Percentiles rank a stretch among this genome's conserved stretches.
Evolutionary conservation across 495 filamentous ascomycete genomes (phyloP).

Genomic region (Hypoxylon fragiforme): DNA sequence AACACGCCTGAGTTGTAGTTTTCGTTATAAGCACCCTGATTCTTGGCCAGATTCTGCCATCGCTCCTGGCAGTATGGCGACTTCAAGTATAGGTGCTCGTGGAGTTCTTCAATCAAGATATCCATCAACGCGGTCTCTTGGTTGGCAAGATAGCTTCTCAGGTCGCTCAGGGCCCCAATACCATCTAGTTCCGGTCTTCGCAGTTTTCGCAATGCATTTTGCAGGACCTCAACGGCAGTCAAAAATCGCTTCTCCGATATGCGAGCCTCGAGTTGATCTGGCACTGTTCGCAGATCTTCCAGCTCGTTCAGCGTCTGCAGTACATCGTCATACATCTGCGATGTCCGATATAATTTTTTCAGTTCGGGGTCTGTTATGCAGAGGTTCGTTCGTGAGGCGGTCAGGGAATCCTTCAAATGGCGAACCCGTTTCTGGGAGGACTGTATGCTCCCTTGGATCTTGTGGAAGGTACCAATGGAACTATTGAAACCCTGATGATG

Average conservation of each 20-base stretch:
- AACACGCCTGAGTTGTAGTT: slow-evolving; percentile 48
- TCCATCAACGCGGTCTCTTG: slow-evolving; percentile 91
- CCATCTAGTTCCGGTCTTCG: slow-evolving; percentile 86
- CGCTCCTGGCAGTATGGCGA: slow-evolving; percentile 93
- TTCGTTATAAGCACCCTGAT: slow-evolving; percentile 48
- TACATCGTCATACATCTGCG: slow-evolving; percentile 89
- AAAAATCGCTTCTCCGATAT: slow-evolving; percentile 97
- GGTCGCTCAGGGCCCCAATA: slow-evolving; percentile 84
- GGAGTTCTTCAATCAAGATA: slow-evolving; percentile 92
- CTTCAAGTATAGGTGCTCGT: slow-evolving; percentile 96
- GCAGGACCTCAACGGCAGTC: slow-evolving; percentile 86
- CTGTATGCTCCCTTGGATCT: slow-evolving; percentile 92
- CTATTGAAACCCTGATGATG: slow-evolving; percentile 99
- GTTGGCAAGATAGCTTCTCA: slow-evolving; percentile 85
- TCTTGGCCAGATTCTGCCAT: slow-evolving; percentile 75
- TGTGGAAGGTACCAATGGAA: slow-evolving; percentile 97
- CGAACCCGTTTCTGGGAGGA: slow-evolving; percentile 84
- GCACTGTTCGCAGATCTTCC: slow-evolving; percentile 86
- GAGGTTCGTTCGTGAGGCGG: slow-evolving; percentile 79
- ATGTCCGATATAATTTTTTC: slow-evolving; percentile 80
- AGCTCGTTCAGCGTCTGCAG: slow-evolving; percentile 81
- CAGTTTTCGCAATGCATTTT: slow-evolving; percentile 80
- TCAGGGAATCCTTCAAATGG: slow-evolving; percentile 76
- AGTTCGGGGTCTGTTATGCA: slow-evolving; percentile 88
- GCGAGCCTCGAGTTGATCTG: slow-evolving; percentile 86